Percentiles rank a stretch among this genome's conserved stretches.
Conservation (phyloP, 2,329 filamentous ascomycete genomes). For the Phaeosphaeriaceae sp. region DNA sequence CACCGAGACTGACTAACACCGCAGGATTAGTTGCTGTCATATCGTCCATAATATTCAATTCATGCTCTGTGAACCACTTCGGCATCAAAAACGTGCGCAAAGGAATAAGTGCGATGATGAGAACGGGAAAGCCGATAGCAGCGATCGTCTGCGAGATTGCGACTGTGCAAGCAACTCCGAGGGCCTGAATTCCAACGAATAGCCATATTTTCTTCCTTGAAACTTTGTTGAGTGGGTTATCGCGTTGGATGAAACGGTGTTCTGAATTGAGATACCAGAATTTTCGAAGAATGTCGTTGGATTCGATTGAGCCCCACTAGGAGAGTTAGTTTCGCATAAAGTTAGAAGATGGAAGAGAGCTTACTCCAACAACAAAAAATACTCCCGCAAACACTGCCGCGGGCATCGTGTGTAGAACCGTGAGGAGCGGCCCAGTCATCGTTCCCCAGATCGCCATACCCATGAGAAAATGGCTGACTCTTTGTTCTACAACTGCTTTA, state of each 20-base stretch:
- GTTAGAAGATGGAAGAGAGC: not conserved
- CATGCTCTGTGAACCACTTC: slow-evolving; percentile 55
- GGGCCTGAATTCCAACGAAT: slow-evolving; percentile 57
- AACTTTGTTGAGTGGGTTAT: slow-evolving; percentile 54
- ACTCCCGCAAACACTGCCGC: slow-evolving; percentile 59
- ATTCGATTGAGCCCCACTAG: slow-evolving; percentile 52
- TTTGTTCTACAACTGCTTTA: slow-evolving; percentile 59
- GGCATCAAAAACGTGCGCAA: slow-evolving; percentile 58
- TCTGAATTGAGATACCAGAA: slow-evolving; percentile 56
- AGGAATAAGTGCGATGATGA: slow-evolving; percentile 63
- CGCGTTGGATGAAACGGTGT: slow-evolving; percentile 54
- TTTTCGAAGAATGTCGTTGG: slow-evolving; percentile 59
- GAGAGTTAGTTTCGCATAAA: slow-evolving; percentile 1
- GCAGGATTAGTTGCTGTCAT: slow-evolving; percentile 60
- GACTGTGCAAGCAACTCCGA: slow-evolving; percentile 58
- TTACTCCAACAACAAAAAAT: slow-evolving; percentile 62
- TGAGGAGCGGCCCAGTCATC: slow-evolving; percentile 60
- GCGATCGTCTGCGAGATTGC: slow-evolving; percentile 64
- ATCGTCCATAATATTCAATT: slow-evolving; percentile 58
- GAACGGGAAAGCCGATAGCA: slow-evolving; percentile 63
- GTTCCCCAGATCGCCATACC: slow-evolving; percentile 60
- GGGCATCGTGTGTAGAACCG: slow-evolving; percentile 59
- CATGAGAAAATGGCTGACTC: slow-evolving; percentile 61
- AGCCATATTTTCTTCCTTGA: slow-evolving; percentile 53
- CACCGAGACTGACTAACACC: slow-evolving; percentile 60